These are phyloP conservation scores for Cystoderma amianthinum DNA, from an alignment of 768 basidiomycete species.

Conservation along the genomic window DNA sequence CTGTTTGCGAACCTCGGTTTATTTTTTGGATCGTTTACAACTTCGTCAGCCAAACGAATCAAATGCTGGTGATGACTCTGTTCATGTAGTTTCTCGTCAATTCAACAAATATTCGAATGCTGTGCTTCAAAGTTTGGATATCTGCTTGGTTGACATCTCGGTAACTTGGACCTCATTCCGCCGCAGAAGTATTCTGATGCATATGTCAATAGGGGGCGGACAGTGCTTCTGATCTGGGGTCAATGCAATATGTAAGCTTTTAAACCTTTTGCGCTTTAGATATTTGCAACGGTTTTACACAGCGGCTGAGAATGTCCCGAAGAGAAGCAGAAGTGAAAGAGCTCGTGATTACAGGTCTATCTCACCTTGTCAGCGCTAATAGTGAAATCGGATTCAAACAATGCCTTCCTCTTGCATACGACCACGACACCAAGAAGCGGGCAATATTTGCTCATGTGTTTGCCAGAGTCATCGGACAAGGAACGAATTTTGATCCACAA, in stretches of 20 bases:
- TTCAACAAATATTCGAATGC: slow-evolving; percentile 74
- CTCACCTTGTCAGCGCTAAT: slow-evolving; percentile 78
- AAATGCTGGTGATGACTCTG: slow-evolving; percentile 53
- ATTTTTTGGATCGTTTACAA: slow-evolving; percentile 68
- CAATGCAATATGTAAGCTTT: slow-evolving; percentile 33
- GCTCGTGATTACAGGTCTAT: slow-evolving; percentile 71
- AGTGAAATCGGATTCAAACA: slow-evolving; percentile 87
- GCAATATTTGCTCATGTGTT: slow-evolving; percentile 83
- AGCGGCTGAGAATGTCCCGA: slow-evolving; percentile 38
- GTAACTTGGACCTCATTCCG: too few species aligned
- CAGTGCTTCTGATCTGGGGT: slow-evolving; percentile 39
- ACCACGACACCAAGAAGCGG: slow-evolving; percentile 60
- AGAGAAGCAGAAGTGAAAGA: slow-evolving; percentile 63
- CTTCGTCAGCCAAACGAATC: slow-evolving; percentile 49
- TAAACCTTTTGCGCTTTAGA: background rate
- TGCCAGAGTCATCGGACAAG: slow-evolving; percentile 71
- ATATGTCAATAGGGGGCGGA: slow-evolving; percentile 34
- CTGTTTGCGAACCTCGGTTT: slow-evolving; percentile 68
- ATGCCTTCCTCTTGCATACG: slow-evolving; percentile 74
- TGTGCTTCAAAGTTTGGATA: slow-evolving; percentile 55
- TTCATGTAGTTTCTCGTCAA: slow-evolving; percentile 66
- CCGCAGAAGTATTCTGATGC: slow-evolving; percentile 6
- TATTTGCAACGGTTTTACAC: slow-evolving; percentile 1
- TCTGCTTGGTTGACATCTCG: slow-evolving; percentile 37
- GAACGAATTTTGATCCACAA: slow-evolving; percentile 67